Percentiles rank a stretch among this genome's conserved stretches.
phyloP scores from a whole-genome alignment of 192 early-diverging fungal genomes.

The Backusella tarrabulga region DNA sequence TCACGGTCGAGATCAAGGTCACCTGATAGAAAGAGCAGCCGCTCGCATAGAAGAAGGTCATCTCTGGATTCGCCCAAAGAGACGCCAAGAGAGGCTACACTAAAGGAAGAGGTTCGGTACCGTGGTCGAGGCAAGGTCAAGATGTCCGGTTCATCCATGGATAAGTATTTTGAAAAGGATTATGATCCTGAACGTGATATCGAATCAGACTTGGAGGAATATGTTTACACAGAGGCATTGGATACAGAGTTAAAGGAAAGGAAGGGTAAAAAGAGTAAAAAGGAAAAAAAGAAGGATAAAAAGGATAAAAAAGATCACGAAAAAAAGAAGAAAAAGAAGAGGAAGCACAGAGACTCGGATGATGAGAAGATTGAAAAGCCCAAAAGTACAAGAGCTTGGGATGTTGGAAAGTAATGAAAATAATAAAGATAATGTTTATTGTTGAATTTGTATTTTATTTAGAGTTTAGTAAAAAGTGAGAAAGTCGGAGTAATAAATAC shows the following conservation, averaged over 20 bases:
- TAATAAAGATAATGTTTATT: neutral
- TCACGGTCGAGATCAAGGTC: slow-evolving; percentile 4
- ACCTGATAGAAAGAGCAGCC: neutral
- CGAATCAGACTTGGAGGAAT: slow-evolving; percentile 25
- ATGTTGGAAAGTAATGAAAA: neutral
- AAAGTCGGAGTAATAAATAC: too few species aligned
- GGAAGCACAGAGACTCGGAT: neutral
- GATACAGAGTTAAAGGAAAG: neutral
- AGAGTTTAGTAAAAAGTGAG: too few species aligned
- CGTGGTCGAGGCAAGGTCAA: slow-evolving; percentile 41
- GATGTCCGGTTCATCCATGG: slow-evolving; percentile 47
- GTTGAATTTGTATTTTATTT: too few species aligned
- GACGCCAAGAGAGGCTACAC: neutral
- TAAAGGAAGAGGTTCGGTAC: neutral
- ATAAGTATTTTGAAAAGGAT: slow-evolving; percentile 52
- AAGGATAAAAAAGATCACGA: neutral
- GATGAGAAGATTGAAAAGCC: neutral
- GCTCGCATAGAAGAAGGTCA: neutral
- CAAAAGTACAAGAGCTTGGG: slow-evolving; percentile 5
- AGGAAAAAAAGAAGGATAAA: slow-evolving; percentile 10
- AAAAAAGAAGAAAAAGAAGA: neutral
- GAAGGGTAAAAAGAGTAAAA: slow-evolving; percentile 26
- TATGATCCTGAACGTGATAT: slow-evolving; percentile 50
- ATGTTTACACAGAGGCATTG: neutral
- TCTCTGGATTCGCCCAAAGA: neutral